Evolutionary conservation across 306 rosid genomes (phyloP), one percentile per base, ranked within the genome.

Genomic region (Cucumis cinereus): DNA sequence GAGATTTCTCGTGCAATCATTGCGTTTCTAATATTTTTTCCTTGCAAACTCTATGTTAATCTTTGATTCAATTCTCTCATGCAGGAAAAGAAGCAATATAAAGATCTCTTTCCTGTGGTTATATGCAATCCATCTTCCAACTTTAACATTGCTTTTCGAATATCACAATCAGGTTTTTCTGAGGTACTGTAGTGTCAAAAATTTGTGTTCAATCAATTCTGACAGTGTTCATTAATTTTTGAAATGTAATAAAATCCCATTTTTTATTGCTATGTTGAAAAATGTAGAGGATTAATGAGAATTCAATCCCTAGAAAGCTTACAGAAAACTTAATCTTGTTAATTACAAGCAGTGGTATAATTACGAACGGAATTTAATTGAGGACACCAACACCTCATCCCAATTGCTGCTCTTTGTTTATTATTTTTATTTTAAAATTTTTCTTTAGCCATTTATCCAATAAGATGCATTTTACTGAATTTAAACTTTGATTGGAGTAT

Each of bases 121-220:
- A 85, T 92, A 56, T 89, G 86, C 68, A 74, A 83, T 81, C 91
- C 89, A 49, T 83, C 84, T 56, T 84, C 83, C 71, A 80, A 81
- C 73, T 83, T 86, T 81, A 94, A 92, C 85, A 75, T 90, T 85
- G 95, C 97, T 54, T 94, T 89, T 72, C 89, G 92, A 62, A 82
- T 92, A 75, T 82, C 95, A 52, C 77, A 75, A 70, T 75, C 53
- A 77, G 99, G 92, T 82, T 90, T 90, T 77, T 36, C 84, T 17
- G 88, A 86, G 97, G 99, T 94, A 85, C 47, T 56, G 61, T 70
- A 55, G 71, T 55, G 54, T 72, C 68, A 50, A 64, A 59, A 74
- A 84, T 26, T 68, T 35, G 56, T 63, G 33, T 30, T 41, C 53
- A 33, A 16, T 9, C 38, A 41, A 24, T 70, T 66, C 52, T 38